phyloP scores from a whole-genome alignment of 805 yeast genomes.

The Nematodospora valgi region DNA sequence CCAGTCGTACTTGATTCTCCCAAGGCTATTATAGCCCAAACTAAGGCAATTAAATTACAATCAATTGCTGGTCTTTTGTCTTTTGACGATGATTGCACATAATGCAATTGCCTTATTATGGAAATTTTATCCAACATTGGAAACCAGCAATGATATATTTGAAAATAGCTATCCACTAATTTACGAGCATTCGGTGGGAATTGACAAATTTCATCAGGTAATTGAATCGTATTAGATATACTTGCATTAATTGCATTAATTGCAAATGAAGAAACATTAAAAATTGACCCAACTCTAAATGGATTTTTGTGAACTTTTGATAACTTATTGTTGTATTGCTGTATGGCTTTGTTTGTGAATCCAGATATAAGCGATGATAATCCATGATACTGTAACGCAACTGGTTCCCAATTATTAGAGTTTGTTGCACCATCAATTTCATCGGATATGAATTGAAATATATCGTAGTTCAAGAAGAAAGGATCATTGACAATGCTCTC shows the following conservation, averaged over 20 bases:
- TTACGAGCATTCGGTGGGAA: constrained; percentile 14
- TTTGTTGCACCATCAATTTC: constrained; percentile 11
- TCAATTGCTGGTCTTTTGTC: constrained; percentile 8
- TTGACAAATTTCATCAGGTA: constrained; percentile 17
- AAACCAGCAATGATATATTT: constrained; percentile 18
- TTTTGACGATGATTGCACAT: constrained; percentile 3
- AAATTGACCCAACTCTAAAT: constrained; percentile 24
- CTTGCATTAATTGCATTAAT: constrained; percentile 9
- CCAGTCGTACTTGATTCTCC: constrained; percentile 10
- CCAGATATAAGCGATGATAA: constrained; percentile 19
- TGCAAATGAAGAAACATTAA: constrained; percentile 16
- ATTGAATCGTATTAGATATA: constrained; percentile 10
- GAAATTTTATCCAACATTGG: constrained; percentile 20
- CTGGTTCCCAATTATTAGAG: constrained; percentile 14
- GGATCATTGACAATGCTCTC: constrained; percentile 13
- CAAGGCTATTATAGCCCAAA: constrained; percentile 20
- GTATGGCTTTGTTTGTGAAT: constrained; percentile 16
- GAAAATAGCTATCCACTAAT: constrained; percentile 17
- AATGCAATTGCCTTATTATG: constrained; percentile 16
- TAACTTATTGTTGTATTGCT: constrained; percentile 14
- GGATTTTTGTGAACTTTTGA: constrained; percentile 12
- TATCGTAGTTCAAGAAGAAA: constrained; percentile 14
- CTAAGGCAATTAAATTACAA: constrained; percentile 17
- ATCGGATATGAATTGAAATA: constrained; percentile 15
- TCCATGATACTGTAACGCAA: constrained; percentile 19